Percentiles rank a stretch among this genome's conserved stretches.
Conservation (phyloP, 176 grass and related monocot genomes). For the Eragrostis curvula region DNA sequence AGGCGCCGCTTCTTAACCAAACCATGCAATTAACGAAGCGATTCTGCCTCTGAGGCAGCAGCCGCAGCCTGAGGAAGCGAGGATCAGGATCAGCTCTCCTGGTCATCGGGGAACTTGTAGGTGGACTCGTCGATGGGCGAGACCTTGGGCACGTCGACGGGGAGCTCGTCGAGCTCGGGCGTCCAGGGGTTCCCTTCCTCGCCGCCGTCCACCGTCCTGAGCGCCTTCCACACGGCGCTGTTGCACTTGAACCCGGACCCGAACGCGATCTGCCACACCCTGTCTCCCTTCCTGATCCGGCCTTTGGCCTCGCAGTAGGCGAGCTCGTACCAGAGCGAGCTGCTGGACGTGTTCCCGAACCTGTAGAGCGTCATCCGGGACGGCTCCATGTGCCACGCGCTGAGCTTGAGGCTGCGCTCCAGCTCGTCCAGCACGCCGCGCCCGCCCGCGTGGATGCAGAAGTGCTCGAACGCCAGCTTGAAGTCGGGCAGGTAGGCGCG, state of each 20-base stretch:
- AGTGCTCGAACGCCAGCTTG: conserved; percentile 93
- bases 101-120: conserved; percentile 37
- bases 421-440: conserved; percentile 86
- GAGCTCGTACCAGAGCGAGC: conserved; percentile 98
- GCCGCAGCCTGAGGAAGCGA: no score
- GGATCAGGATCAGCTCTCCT: background rate
- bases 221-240: conserved; percentile 75
- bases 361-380: conserved; percentile 90
- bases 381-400: conserved; percentile 83
- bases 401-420: conserved; percentile 81
- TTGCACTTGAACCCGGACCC: conserved; percentile 93
- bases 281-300: conserved; percentile 57
- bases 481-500: conserved; percentile 78
- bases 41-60: background rate
- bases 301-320: conserved; percentile 83
- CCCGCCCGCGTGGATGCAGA: conserved; percentile 96
- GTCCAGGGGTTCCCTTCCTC: conserved; percentile 61
- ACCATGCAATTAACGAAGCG: background rate
- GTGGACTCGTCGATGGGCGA: conserved; percentile 55
- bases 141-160: conserved; percentile 68
- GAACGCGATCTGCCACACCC: conserved; percentile 85
- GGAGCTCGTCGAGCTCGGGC: conserved; percentile 57
- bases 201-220: conserved; percentile 45
- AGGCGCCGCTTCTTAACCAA: background rate
- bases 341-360: conserved; percentile 95